Conservation (phyloP, 805 yeast species). For the Candida morakotiae region DNA sequence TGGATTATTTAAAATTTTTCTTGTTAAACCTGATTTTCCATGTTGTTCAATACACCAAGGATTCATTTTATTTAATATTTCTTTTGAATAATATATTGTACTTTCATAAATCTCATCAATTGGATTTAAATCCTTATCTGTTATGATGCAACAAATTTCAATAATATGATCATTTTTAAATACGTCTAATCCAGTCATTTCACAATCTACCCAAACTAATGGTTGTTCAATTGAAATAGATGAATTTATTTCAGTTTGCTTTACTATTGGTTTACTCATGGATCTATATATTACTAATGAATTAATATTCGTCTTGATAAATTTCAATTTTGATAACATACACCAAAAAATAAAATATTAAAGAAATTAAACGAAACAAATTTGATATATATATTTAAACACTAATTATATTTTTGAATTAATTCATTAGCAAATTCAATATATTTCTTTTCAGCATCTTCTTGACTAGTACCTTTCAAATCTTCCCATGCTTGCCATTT, state of each 20-base stretch:
- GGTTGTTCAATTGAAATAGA: slow-evolving; percentile 46
- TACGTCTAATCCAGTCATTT: slow-evolving; percentile 95
- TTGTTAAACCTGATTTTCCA: slow-evolving; percentile 69
- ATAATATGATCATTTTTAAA: slow-evolving; percentile 70
- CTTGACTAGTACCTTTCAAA: slow-evolving; percentile 79
- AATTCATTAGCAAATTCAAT: slow-evolving; percentile 65
- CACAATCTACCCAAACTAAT: slow-evolving; percentile 95
- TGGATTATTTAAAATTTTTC: slow-evolving; percentile 56
- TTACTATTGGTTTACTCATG: no score
- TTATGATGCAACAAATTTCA: slow-evolving; percentile 86
- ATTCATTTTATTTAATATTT: slow-evolving; percentile 66
- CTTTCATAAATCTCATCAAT: slow-evolving; percentile 80
- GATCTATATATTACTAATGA: no score
- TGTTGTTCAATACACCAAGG: slow-evolving; percentile 89
- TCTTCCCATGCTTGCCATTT: slow-evolving; percentile 98
- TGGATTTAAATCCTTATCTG: slow-evolving; percentile 75
- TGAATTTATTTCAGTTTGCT: neutral
- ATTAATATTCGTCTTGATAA: no score
- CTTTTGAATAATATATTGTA: slow-evolving; percentile 66
- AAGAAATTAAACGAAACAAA: no score
- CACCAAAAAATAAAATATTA: neutral
- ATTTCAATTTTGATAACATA: slow-evolving; percentile 52
- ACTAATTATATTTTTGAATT: slow-evolving; percentile 38
- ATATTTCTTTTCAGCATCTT: slow-evolving; percentile 84
- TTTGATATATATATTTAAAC: no score